Evolutionary conservation across 1,284 basidiomycete genomes (phyloP).

Genomic region (Ganoderma multipileum): DNA sequence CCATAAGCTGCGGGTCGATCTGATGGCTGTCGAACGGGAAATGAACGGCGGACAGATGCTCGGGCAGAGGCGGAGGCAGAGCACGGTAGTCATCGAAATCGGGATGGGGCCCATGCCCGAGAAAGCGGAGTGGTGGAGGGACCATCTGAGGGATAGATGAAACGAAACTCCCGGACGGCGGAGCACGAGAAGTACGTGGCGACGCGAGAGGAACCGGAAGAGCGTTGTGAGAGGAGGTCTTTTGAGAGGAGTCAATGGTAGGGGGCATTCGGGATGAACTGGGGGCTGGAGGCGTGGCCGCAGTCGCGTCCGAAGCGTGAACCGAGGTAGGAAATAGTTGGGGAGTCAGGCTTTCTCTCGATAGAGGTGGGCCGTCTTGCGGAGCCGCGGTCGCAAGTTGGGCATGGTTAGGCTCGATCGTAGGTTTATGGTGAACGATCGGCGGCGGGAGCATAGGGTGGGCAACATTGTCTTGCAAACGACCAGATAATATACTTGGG

Average conservation of each 20-base stretch:
- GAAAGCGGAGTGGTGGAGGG: neutral
- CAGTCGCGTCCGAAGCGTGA: neutral
- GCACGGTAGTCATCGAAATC: constrained; percentile 5
- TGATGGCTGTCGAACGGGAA: constrained; percentile 30
- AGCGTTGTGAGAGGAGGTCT: neutral
- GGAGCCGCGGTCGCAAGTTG: neutral
- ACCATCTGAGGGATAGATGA: neutral
- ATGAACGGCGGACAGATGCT: neutral
- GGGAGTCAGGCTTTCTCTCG: too few relatives aligned
- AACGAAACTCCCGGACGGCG: neutral
- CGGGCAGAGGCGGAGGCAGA: neutral
- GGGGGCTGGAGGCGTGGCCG: neutral
- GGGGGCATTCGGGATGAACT: constrained; percentile 21
- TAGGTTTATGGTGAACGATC: constrained; percentile 22
- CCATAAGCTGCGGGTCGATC: constrained; percentile 37
- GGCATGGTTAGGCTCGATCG: neutral
- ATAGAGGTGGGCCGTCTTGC: neutral
- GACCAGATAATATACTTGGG: constrained; percentile 4
- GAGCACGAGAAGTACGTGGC: constrained; percentile 4
- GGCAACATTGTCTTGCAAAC: constrained; percentile 1
- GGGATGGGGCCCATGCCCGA: neutral
- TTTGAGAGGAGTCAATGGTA: constrained; percentile 18
- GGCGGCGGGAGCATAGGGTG: constrained; percentile 35
- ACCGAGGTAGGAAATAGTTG: neutral
- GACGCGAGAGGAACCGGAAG: neutral